phyloP scores from a whole-genome alignment of 768 basidiomycete genomes.

The Tricholoma sp. region DNA sequence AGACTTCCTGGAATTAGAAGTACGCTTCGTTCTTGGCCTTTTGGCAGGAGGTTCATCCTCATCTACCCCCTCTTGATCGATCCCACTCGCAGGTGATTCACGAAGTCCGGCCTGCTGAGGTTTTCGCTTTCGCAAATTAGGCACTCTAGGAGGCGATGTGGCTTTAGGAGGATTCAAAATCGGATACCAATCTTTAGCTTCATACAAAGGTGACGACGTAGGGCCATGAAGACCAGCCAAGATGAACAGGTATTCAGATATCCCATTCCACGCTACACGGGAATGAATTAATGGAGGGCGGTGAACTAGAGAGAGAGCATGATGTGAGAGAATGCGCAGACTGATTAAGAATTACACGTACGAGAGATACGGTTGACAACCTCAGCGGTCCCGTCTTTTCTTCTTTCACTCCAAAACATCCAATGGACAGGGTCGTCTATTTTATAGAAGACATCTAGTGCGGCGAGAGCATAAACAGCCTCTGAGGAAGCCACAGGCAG shows the following conservation, averaged over 20 bases:
- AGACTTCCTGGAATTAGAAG: conserved; percentile 3
- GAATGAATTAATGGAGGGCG: conserved; percentile 34
- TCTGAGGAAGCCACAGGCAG: conserved; percentile 37
- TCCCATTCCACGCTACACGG: conserved; percentile 40
- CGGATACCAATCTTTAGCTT: conserved; percentile 27
- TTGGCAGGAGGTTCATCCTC: conserved; percentile 26
- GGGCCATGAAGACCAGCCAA: conserved; percentile 29
- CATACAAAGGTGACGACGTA: conserved; percentile 24
- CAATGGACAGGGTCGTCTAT: conserved; percentile 54
- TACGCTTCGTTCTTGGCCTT: conserved; percentile 16
- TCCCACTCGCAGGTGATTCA: conserved; percentile 19
- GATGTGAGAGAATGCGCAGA: neutral
- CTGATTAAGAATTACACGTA: conserved; percentile 27
- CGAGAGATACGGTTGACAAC: conserved; percentile 50
- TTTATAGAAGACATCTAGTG: conserved; percentile 53
- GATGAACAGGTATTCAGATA: conserved; percentile 32
- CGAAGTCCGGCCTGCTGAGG: conserved; percentile 20
- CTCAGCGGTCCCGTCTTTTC: conserved; percentile 43
- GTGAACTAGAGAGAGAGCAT: conserved; percentile 24
- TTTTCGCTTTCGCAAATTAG: conserved; percentile 31
- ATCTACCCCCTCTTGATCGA: conserved; percentile 20
- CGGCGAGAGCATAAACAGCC: conserved; percentile 51
- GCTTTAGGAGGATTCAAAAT: conserved; percentile 27
- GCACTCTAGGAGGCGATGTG: conserved; percentile 19
- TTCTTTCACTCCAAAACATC: conserved; percentile 57